Base-by-base conservation (phyloP, 305 asterid species). In the Caryopteris hybrid region DNA sequence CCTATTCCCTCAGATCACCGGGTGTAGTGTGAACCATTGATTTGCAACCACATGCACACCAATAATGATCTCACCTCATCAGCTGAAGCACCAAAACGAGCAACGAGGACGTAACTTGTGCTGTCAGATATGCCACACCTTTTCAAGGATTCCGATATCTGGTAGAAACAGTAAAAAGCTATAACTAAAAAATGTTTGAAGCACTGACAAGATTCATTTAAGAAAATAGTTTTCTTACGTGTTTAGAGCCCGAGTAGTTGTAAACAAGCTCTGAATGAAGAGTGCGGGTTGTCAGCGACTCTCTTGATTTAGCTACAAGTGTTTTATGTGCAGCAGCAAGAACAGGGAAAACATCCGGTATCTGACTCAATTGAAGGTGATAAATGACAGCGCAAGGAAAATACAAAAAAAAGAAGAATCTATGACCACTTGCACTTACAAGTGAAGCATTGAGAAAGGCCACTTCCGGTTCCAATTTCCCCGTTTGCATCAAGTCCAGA, bases 181-280 rank as follows among this genome's bases (percentile, higher is more conserved):
- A 20, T 14, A 4, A 34, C 31, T 68, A n/a, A 41, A 48, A 43
- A n/a, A 57, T 31, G 13, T 11, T 10, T 10, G 17, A 58, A 66
- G 52, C 45, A 53, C 50, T 22, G 47, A 70, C 31, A 0, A 64
- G 67, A 58, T 11, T 20, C 71, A 42, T 62, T 43, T 4, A 4
- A 2, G 4, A 25, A 25, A 58, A n/a, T 50, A 60, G 36, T 6
- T 31, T 47, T 23, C 79, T 78, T 80, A 91, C 98, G 73, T 91
- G 98, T 76, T 91, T 91, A 73, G 98, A 91, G 31, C 95, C 97
- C 0, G 99, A 90, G 82, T 90, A 90, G 47, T 93, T 90, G 82
- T 84, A 93, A 58, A 88, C 99, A 47, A 90, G 95, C 84, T 93
- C 99, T 0, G 99, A 93, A 62, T 93, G 97, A 51, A 85, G 86